Percentiles rank a stretch among this genome's conserved stretches.
Conservation (phyloP, 306 rosid genomes). For the Rosa chinensis region DNA sequence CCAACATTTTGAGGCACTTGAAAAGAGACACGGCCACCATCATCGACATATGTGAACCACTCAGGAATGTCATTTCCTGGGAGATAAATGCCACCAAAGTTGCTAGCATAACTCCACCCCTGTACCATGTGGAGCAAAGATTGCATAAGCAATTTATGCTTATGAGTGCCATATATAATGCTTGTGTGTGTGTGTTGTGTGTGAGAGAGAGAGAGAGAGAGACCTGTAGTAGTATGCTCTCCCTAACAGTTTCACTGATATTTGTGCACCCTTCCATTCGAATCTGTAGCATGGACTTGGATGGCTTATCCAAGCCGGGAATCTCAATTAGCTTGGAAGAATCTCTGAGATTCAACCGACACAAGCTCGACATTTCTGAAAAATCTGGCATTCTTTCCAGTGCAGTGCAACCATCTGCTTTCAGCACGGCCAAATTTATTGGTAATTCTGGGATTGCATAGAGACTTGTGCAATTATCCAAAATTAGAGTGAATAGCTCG, state of each 20-base stretch:
- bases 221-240: conserved; percentile 27
- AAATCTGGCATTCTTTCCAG: conserved; percentile 20
- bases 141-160: too few relatives aligned
- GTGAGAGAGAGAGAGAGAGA: not conserved
- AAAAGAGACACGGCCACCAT: too few relatives aligned
- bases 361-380: conserved; percentile 12
- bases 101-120: too few relatives aligned
- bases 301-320: conserved; percentile 18
- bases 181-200: too few relatives aligned
- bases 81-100: too few relatives aligned
- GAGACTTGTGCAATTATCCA: conserved; percentile 4
- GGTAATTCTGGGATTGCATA: conserved; percentile 14
- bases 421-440: not conserved
- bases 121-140: too few relatives aligned
- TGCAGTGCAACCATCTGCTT: not conserved
- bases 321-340: conserved; percentile 18
- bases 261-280: conserved; percentile 25
- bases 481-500: not conserved
- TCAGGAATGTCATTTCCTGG: too few relatives aligned
- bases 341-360: not conserved
- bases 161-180: too few relatives aligned
- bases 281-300: not conserved
- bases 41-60: too few relatives aligned
- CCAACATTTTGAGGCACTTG: too few relatives aligned
- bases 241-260: not conserved